Percentiles rank a stretch among this genome's conserved stretches.
Conservation (phyloP, 305 asterid genomes). For the Caryopteris hybrid region DNA sequence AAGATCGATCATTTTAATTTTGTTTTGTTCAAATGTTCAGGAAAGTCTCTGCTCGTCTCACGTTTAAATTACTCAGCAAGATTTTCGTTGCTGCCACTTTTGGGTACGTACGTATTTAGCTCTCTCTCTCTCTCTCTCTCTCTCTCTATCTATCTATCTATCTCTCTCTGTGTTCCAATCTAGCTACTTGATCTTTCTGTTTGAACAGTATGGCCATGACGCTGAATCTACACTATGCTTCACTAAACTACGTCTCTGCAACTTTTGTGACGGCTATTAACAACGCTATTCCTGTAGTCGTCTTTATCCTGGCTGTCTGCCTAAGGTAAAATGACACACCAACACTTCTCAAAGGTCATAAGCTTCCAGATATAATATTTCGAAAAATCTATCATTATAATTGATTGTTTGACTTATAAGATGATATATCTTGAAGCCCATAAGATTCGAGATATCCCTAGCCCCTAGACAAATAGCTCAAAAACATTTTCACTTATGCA, state of each 20-base stretch:
- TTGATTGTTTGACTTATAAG: too few relatives aligned
- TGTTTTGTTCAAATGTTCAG: too few relatives aligned
- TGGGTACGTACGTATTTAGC: slow-evolving; percentile 37
- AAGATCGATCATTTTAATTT: too few relatives aligned
- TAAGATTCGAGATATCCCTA: too few relatives aligned
- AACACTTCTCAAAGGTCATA: too few relatives aligned
- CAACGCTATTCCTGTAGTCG: slow-evolving; percentile 45
- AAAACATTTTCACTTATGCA: too few relatives aligned
- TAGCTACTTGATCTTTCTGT: background rate
- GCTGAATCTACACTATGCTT: slow-evolving; percentile 34
- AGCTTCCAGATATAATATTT: too few relatives aligned
- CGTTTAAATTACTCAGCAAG: slow-evolving; percentile 35
- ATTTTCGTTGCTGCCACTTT: slow-evolving; percentile 34
- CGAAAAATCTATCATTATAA: too few relatives aligned
- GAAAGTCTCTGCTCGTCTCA: slow-evolving; percentile 27
- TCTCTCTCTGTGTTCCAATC: too few relatives aligned
- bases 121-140: background rate
- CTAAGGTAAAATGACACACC: slow-evolving; percentile 36
- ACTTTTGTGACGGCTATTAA: slow-evolving; percentile 46
- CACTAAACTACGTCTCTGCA: slow-evolving; percentile 40
- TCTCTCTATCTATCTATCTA: background rate
- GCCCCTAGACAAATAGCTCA: too few relatives aligned
- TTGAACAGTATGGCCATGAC: slow-evolving; percentile 30
- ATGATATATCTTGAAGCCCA: too few relatives aligned
- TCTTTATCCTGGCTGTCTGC: slow-evolving; percentile 50